These are phyloP conservation scores for Abrus precatorius DNA, from an alignment of 306 rosid genomes.

Conservation along the genomic window DNA sequence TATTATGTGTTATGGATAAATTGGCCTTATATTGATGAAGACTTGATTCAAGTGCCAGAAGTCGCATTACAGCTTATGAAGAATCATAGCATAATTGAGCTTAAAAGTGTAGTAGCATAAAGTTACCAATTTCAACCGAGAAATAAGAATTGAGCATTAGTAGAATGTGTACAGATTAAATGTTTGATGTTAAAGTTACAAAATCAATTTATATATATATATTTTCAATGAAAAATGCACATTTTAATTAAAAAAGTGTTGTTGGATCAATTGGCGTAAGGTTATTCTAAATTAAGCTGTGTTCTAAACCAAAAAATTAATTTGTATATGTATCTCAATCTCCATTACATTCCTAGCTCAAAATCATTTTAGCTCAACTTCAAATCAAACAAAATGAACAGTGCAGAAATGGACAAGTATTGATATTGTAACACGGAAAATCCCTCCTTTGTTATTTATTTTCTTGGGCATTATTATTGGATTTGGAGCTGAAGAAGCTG, in stretches of 20 bases:
- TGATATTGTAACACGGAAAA: not conserved
- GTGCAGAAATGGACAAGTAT: not conserved
- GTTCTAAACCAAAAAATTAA: too few species aligned
- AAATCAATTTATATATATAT: too few species aligned
- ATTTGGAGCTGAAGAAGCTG: slow-evolving; percentile 7
- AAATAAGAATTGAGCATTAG: not conserved
- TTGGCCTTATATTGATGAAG: not conserved
- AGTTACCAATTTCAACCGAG: not conserved
- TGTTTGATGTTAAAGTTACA: too few species aligned
- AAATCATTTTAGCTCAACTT: too few species aligned
- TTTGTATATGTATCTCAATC: too few species aligned
- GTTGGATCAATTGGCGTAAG: too few species aligned
- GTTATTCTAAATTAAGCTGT: too few species aligned
- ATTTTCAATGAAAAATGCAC: too few species aligned
- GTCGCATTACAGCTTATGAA: not conserved
- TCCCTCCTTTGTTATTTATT: not conserved
- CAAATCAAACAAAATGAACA: too few species aligned
- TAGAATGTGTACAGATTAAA: not conserved
- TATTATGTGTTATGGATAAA: not conserved
- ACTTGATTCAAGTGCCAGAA: slow-evolving; percentile 1
- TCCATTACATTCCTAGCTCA: too few species aligned
- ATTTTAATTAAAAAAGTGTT: too few species aligned
- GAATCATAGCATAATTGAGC: not conserved
- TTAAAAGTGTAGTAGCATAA: not conserved
- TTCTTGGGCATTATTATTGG: not conserved